These are phyloP conservation scores for Dactylellina cionopaga DNA, from an alignment of 2,329 filamentous ascomycete genomes.

Conservation along the genomic window DNA sequence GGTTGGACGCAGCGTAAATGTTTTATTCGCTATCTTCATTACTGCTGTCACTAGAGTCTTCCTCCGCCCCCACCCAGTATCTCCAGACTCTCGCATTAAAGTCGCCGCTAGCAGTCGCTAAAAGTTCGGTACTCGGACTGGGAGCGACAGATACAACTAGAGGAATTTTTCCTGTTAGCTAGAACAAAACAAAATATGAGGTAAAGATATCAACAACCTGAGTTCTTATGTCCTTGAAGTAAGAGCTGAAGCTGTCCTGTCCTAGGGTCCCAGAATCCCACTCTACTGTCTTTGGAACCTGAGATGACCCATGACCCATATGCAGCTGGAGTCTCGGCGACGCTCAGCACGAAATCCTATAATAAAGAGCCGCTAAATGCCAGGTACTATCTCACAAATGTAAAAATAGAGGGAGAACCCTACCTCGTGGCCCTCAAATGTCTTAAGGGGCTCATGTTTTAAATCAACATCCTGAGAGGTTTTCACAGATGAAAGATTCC, in stretches of 20 bases:
- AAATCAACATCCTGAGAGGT: slow-evolving; percentile 73
- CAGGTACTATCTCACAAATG: neutral
- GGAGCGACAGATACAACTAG: slow-evolving; percentile 94
- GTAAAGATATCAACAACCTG: slow-evolving; percentile 68
- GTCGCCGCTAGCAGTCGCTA: slow-evolving; percentile 95
- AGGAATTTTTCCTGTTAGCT: slow-evolving; percentile 19
- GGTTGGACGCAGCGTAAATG: slow-evolving; percentile 57
- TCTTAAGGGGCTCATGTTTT: slow-evolving; percentile 93
- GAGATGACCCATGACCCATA: slow-evolving; percentile 90
- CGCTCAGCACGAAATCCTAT: slow-evolving; percentile 94
- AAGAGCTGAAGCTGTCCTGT: slow-evolving; percentile 95
- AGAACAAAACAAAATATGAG: slow-evolving; percentile 40
- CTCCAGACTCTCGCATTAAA: slow-evolving; percentile 96
- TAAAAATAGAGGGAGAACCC: slow-evolving; percentile 57
- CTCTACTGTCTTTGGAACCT: slow-evolving; percentile 94
- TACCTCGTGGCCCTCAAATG: slow-evolving; percentile 95
- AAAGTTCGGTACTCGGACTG: slow-evolving; percentile 85
- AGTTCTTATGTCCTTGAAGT: slow-evolving; percentile 99
- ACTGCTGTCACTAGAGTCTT: no score
- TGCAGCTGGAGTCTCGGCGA: slow-evolving; percentile 87
- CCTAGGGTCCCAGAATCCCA: slow-evolving; percentile 97
- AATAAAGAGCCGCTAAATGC: slow-evolving; percentile 36
- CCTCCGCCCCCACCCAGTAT: no score
- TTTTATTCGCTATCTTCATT: no score
- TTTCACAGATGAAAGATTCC: slow-evolving; percentile 80